phyloP scores from a whole-genome alignment of 805 yeast species.

The Suhomyces pyralidae region DNA sequence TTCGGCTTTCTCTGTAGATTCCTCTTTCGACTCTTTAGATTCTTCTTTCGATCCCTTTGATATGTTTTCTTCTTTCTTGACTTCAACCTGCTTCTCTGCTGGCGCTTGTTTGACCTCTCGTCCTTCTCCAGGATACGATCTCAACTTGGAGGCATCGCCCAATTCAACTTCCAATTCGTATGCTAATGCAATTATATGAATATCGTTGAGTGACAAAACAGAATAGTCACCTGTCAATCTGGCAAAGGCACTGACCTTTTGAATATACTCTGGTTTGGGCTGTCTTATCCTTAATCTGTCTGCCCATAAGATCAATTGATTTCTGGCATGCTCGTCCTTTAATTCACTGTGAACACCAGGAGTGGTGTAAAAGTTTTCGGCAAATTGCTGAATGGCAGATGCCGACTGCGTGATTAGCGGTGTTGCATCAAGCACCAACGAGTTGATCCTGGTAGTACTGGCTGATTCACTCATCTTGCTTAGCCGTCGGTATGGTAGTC shows the following conservation, averaged over 20 bases:
- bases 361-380: conserved; percentile 74
- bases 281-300: conserved; percentile 69
- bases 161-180: conserved; percentile 79
- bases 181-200: conserved; percentile 87
- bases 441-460: conserved; percentile 26
- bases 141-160: conserved; percentile 66
- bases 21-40: neutral
- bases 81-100: too few species aligned
- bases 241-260: conserved; percentile 71
- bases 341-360: conserved; percentile 90
- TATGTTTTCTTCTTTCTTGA: conserved; percentile 1
- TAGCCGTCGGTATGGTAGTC: neutral
- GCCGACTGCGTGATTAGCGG: conserved; percentile 88
- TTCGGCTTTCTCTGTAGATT: neutral
- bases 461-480: neutral
- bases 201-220: conserved; percentile 86
- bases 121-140: conserved; percentile 65
- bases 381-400: conserved; percentile 66
- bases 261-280: conserved; percentile 64
- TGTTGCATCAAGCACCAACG: conserved; percentile 88
- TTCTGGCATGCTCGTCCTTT: conserved; percentile 79
- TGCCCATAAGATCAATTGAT: conserved; percentile 78
- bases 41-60: conserved; percentile 3
- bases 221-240: conserved; percentile 86
- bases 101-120: conserved; percentile 14